A percentile compares a stretch with the other conserved stretches of the same genome.
These are phyloP conservation scores for Metschnikowia matae DNA, from an alignment of 805 yeast species.

Conservation along the genomic window DNA sequence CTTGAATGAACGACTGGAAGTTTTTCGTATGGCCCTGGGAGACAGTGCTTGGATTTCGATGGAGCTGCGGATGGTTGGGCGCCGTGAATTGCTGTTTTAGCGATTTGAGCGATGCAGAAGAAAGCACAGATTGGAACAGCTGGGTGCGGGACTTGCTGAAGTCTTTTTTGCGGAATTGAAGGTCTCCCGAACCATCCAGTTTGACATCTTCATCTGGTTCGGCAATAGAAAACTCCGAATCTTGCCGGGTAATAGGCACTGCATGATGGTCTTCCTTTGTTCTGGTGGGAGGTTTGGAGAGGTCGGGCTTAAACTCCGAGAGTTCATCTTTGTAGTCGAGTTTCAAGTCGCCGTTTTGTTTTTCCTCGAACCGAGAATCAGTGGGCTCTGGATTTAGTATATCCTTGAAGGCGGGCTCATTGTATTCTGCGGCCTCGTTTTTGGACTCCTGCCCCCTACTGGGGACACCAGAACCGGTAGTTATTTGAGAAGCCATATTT, in stretches of 20 bases:
- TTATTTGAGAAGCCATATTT: no score
- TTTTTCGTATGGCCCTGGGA: conserved; percentile 22
- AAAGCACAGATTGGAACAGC: conserved; percentile 42
- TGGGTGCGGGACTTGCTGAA: conserved; percentile 36
- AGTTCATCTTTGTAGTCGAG: background rate
- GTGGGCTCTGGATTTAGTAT: background rate
- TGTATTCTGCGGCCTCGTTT: background rate
- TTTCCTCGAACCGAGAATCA: background rate
- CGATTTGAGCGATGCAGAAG: conserved; percentile 41
- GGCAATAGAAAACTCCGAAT: background rate
- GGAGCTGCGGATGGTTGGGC: conserved; percentile 12
- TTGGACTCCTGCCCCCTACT: background rate
- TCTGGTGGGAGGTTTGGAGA: background rate
- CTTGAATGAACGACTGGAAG: conserved; percentile 44
- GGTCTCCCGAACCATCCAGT: conserved; percentile 15
- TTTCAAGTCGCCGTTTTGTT: background rate
- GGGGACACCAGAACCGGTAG: no score
- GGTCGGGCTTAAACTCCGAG: conserved; percentile 1
- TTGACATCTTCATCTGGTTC: conserved; percentile 4
- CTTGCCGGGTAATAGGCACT: conserved; percentile 1
- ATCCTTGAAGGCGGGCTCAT: background rate
- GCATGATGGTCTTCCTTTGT: background rate
- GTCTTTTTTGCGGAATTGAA: conserved; percentile 38
- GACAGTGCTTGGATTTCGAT: conserved; percentile 13
- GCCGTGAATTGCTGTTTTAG: conserved; percentile 27